Evolutionary conservation across 495 filamentous ascomycete genomes (phyloP), one percentile per base, ranked within the genome.

Genomic region (Apiosordaria backusii): DNA sequence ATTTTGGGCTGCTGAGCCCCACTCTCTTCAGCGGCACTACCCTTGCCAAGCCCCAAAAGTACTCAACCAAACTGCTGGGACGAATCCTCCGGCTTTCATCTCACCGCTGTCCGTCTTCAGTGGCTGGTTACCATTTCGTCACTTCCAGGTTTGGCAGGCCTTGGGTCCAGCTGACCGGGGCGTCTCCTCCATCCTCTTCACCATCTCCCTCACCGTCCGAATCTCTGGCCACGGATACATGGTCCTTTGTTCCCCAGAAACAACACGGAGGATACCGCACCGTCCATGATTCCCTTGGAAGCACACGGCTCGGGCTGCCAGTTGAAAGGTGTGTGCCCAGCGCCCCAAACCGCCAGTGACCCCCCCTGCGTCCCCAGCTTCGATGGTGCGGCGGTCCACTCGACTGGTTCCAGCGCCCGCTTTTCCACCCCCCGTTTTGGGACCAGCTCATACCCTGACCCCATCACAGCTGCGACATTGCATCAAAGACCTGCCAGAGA

Each of bases 51-150:
- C 22, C 63, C 23, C 15, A 24, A n/a, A 53, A 65, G 57, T 22
- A 60, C 67, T 72, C 62, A 72, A 72, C 70, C 50, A 72, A 24
- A 63, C 67, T 65, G 62, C 65, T 67, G 70, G 70, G 70, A 67
- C 70, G 22, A 6, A 21, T 53, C 50, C 63, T 60, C 22, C 25
- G 21, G 50, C 16, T 53, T 53, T 53, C 16, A 3, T 53, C 52
- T 55, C 52, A 55, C 52, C 52, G 52, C 52, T 13, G 16, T 45
- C 35, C 35, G 35, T 13, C n/a, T 45, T 7, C 35, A 45, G 9
- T 45, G 35, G 16, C 35, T 15, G 10, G 35, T 15, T 45, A 10
- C 29, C 29, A 15, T 15, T 45, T 45, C 16, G 35, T 45, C 35
- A 45, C 7, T 29, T 29, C 3, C 7, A 29, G 27, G 27, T 29